Evolutionary conservation across 2,329 filamentous ascomycete genomes (phyloP), one percentile per base, ranked within the genome.

Genomic region (Nakataea oryzae): DNA sequence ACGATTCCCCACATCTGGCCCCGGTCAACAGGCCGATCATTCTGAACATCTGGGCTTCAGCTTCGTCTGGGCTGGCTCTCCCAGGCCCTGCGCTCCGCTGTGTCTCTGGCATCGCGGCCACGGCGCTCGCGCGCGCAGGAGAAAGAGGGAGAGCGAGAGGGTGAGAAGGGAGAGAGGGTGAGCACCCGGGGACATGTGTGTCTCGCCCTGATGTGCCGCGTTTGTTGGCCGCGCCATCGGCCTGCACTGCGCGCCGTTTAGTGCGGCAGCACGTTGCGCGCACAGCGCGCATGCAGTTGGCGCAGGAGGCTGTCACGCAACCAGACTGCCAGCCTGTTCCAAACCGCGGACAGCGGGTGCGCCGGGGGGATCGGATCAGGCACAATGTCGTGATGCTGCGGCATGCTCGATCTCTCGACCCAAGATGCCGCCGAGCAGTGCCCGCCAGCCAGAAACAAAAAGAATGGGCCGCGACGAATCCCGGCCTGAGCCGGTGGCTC

Each of bases 11-110:
- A 60, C 59, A 30, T 60, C n/a, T 24, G 24, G 11, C 50, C 59
- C 54, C 17, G 41, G 17, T 26, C 21, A 60, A 60, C 59, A 47
- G 59, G 59, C 55, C 59, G 59, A 60, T 60, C 59, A 60, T 60
- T 55, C 47, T 60, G 30, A 27, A 27, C 21, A 57, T n/a, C 24
- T 27, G 56, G 26, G 27, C 30, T 57, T 32, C 56, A 29, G 56
- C 56, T 57, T 57, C 11, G 56, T 57, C 30, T 32, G 30, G 30
- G 4, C 30, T 30, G 30, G 9, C 30, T n/a, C n/a, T n/a, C 30
- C 30, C 13, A 32, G 13, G 21, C 30, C 21, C 9, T n/a, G 17
- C 11, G 21, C 41, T 50, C 41, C 41, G 41, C 41, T n/a, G 21
- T 50, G 41, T 17, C 41, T 50, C 41, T 50, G 34, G 14, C 2